Evolutionary conservation across 2,329 filamentous ascomycete species (phyloP).

Genomic region (Hymenoscyphus fraxineus): DNA sequence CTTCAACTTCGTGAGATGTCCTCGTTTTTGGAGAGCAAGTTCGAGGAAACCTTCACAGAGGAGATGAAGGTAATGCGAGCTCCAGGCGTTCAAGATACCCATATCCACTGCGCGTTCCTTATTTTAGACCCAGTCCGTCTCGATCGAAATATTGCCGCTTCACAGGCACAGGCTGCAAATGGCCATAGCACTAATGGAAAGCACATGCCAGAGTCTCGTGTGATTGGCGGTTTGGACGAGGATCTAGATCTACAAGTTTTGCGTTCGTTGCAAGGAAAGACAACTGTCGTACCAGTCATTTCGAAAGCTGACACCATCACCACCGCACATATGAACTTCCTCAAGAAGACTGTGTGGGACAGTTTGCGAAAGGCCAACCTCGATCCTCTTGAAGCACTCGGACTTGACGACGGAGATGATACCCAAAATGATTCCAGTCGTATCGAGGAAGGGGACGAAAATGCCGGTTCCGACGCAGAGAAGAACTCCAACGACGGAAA

Average conservation of each 20-base stretch:
- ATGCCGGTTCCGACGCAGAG: conserved; percentile 33
- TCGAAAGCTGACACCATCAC: conserved; percentile 97
- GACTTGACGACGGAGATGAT: conserved; percentile 72
- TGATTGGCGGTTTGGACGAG: conserved; percentile 73
- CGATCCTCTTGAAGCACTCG: conserved; percentile 82
- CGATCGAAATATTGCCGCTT: conserved; percentile 73
- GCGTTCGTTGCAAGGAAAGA: conserved; percentile 84
- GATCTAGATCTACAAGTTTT: conserved; percentile 88
- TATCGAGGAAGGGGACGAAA: conserved; percentile 56
- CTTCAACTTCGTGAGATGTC: conserved; percentile 89
- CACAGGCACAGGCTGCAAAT: conserved; percentile 52
- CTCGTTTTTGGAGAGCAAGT: conserved; percentile 93
- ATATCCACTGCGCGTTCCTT: conserved; percentile 94
- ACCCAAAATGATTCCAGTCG: conserved; percentile 44
- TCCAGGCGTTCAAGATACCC: conserved; percentile 88
- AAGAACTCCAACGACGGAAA: conserved; percentile 36
- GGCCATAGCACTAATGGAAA: conserved; percentile 49
- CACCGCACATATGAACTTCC: conserved; percentile 84
- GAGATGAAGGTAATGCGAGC: conserved; percentile 97
- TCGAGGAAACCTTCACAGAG: conserved; percentile 94
- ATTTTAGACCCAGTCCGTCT: conserved; percentile 84
- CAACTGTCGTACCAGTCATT: conserved; percentile 90
- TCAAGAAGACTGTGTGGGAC: conserved; percentile 88
- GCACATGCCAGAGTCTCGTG: conserved; percentile 40
- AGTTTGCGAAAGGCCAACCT: conserved; percentile 81